Evolutionary conservation across 345 rosid genomes (phyloP).

Genomic region (Acer yangbiense): DNA sequence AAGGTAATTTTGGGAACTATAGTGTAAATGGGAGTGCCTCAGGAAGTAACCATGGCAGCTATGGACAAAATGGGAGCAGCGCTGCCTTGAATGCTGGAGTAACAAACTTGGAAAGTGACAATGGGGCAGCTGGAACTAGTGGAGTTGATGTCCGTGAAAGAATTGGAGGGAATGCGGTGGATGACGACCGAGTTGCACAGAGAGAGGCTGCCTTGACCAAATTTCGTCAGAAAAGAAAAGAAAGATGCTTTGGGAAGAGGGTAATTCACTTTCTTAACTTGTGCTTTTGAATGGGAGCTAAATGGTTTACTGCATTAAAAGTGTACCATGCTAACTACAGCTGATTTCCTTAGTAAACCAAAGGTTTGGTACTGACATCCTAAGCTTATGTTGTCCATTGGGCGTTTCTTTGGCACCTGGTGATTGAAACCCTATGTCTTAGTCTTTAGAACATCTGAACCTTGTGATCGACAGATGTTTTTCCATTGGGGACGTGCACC

Average conservation of each 20-base stretch:
- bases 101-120: constrained; percentile 54
- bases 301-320: neutral
- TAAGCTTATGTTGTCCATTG: neutral
- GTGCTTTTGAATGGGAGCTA: neutral
- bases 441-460: neutral
- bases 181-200: constrained; percentile 41
- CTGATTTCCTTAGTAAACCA: neutral
- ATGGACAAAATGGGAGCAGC: constrained; percentile 58
- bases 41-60: constrained; percentile 74
- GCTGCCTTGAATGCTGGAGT: constrained; percentile 48
- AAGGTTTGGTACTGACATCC: neutral
- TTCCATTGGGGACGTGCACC: neutral
- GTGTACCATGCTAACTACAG: neutral
- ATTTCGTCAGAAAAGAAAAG: constrained; percentile 80
- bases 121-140: constrained; percentile 47
- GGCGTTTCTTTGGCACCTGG: neutral
- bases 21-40: constrained; percentile 71
- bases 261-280: constrained; percentile 34
- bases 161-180: constrained; percentile 30
- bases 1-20: constrained; percentile 46
- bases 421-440: neutral
- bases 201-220: constrained; percentile 70
- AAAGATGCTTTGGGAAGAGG: constrained; percentile 76
- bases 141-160: constrained; percentile 34
- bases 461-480: neutral